Evolutionary conservation across 1,139 yeast species (phyloP).

Genomic region (Debaryomyces udenii): DNA sequence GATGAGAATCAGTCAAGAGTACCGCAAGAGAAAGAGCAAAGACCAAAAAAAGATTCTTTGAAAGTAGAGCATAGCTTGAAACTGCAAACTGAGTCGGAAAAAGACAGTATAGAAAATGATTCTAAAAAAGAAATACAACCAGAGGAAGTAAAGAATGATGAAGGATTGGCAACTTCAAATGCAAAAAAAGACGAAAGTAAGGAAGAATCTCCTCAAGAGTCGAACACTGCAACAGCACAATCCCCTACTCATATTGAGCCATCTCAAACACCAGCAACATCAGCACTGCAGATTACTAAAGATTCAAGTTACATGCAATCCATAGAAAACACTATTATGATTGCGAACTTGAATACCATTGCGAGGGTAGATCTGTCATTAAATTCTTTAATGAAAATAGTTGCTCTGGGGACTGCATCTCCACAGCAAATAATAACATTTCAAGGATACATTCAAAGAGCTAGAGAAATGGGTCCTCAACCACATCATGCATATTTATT

Average conservation of each 20-base stretch:
- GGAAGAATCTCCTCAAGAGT: neutral
- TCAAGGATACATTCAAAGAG: constrained; percentile 77
- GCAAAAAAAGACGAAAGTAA: neutral
- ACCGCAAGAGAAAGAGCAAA: too few relatives aligned
- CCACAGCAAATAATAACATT: constrained; percentile 72
- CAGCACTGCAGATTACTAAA: constrained; percentile 15
- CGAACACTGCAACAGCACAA: too few relatives aligned
- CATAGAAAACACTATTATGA: constrained; percentile 75
- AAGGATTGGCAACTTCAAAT: neutral
- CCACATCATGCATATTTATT: constrained; percentile 44
- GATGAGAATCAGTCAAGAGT: too few relatives aligned
- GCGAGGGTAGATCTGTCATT: constrained; percentile 73
- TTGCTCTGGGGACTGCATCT: constrained; percentile 79
- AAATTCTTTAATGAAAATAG: constrained; percentile 73
- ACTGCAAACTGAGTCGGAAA: too few relatives aligned
- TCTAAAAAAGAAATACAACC: too few relatives aligned
- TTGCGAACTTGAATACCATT: constrained; percentile 76
- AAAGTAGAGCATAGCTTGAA: too few relatives aligned
- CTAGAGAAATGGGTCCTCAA: constrained; percentile 73
- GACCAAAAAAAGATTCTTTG: too few relatives aligned
- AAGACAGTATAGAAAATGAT: too few relatives aligned
- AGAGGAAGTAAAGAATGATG: too few relatives aligned
- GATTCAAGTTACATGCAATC: constrained; percentile 53
- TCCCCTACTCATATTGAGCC: constrained; percentile 1
- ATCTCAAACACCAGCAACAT: constrained; percentile 12